Evolutionary conservation across 306 rosid genomes (phyloP).

Genomic region (Amphicarpaea edgeworthii): DNA sequence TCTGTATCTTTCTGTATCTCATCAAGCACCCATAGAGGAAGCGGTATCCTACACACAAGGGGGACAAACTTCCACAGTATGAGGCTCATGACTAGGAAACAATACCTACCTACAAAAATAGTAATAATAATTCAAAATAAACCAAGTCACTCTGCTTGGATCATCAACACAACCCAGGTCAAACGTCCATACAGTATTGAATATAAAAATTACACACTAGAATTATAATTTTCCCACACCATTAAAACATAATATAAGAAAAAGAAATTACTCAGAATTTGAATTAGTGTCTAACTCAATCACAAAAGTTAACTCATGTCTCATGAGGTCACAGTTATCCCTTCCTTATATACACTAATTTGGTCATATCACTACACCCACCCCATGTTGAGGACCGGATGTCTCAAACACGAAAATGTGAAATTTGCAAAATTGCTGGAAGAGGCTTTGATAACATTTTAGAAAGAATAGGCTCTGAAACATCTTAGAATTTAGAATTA

Average conservation of each 20-base stretch:
- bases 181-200: constrained; percentile 23
- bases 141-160: constrained; percentile 45
- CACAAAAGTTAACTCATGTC: not conserved
- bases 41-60: constrained; percentile 77
- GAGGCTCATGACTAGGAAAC: constrained; percentile 50
- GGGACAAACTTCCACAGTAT: constrained; percentile 54
- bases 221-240: constrained; percentile 7
- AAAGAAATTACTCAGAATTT: not conserved
- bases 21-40: constrained; percentile 87
- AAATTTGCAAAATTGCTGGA: too few species aligned
- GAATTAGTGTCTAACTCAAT: not conserved
- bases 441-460: too few species aligned
- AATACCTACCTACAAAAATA: constrained; percentile 48
- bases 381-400: not conserved
- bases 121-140: constrained; percentile 38
- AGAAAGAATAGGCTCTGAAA: too few species aligned
- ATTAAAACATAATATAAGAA: not conserved
- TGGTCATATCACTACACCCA: not conserved
- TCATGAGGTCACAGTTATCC: too few species aligned
- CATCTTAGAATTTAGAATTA: too few species aligned
- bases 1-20: constrained; percentile 81
- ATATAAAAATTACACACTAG: not conserved
- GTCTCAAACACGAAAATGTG: too few species aligned
- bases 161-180: constrained; percentile 24
- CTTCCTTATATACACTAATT: not conserved